Conservation (phyloP, 495 filamentous ascomycete genomes). For the Neurospora africana region DNA sequence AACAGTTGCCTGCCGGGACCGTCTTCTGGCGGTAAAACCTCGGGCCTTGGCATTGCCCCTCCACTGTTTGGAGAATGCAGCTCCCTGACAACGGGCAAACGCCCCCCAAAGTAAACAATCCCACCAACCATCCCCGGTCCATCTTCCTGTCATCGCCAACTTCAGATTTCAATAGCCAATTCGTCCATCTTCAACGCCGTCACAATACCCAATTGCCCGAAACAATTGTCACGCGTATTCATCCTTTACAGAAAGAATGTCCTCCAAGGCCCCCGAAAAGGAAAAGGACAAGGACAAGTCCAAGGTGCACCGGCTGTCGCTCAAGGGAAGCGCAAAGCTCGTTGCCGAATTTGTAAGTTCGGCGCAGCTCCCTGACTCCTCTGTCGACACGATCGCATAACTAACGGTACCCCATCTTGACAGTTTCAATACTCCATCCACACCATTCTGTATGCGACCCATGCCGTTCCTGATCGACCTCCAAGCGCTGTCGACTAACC, state of each 20-base stretch:
- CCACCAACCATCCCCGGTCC: background rate
- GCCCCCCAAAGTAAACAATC: background rate
- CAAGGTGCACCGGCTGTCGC: slow-evolving; percentile 84
- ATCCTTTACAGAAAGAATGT: too few relatives aligned
- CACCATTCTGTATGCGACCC: slow-evolving; percentile 60
- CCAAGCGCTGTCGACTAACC: background rate
- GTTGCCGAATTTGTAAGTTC: slow-evolving; percentile 84
- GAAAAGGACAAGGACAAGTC: slow-evolving; percentile 84
- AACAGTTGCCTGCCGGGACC: background rate
- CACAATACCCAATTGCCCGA: background rate
- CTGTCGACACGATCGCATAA: background rate
- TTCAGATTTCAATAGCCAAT: background rate
- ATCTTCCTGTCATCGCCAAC: background rate
- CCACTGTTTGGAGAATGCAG: background rate
- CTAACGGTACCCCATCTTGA: slow-evolving; percentile 1
- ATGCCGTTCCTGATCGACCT: slow-evolving; percentile 3
- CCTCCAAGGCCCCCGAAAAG: slow-evolving; percentile 11
- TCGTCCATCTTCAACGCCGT: background rate
- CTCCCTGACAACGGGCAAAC: background rate
- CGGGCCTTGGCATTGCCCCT: background rate
- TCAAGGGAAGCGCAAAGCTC: slow-evolving; percentile 88
- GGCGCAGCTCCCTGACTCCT: background rate
- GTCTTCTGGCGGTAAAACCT: background rate
- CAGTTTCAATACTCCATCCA: slow-evolving; percentile 97
- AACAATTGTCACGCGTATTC: too few relatives aligned